phyloP scores from a whole-genome alignment of 805 yeast genomes.

The Metschnikowia cubensis region DNA sequence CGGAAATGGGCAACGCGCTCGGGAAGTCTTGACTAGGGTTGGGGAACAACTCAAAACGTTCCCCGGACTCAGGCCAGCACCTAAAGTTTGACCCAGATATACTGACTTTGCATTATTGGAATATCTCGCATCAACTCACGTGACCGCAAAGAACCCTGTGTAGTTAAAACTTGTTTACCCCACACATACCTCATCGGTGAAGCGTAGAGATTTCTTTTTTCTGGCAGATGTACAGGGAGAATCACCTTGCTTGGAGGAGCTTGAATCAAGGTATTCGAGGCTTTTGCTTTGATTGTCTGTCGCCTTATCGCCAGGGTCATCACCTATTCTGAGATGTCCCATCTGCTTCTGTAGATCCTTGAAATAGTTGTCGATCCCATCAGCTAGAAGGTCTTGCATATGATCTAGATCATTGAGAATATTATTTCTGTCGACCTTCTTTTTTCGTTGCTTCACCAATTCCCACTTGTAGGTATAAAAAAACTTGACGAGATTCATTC shows the following conservation, averaged over 20 bases:
- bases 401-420: constrained; percentile 1
- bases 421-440: not conserved
- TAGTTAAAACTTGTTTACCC: not conserved
- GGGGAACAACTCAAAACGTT: not conserved
- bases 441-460: constrained; percentile 1
- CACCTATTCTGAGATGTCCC: constrained; percentile 1
- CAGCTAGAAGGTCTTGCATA: not conserved
- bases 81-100: not conserved
- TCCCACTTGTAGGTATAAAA: constrained; percentile 8
- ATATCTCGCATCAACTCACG: not conserved
- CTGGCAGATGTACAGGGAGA: not conserved
- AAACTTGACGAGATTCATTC: constrained; percentile 13
- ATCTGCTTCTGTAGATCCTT: not conserved
- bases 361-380: not conserved
- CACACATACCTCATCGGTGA: constrained; percentile 3
- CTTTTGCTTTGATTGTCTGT: not conserved
- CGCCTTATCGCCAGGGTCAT: not conserved
- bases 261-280: not conserved
- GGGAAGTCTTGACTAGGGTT: not conserved
- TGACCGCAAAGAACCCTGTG: not conserved
- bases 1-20: not conserved
- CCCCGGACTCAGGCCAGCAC: not conserved
- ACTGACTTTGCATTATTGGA: not conserved
- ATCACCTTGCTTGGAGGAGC: not conserved
- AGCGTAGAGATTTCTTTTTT: constrained; percentile 2